A percentile compares a stretch with the other conserved stretches of the same genome.
Conservation (phyloP, 129 eudicot species). For the Silybum marianum region DNA sequence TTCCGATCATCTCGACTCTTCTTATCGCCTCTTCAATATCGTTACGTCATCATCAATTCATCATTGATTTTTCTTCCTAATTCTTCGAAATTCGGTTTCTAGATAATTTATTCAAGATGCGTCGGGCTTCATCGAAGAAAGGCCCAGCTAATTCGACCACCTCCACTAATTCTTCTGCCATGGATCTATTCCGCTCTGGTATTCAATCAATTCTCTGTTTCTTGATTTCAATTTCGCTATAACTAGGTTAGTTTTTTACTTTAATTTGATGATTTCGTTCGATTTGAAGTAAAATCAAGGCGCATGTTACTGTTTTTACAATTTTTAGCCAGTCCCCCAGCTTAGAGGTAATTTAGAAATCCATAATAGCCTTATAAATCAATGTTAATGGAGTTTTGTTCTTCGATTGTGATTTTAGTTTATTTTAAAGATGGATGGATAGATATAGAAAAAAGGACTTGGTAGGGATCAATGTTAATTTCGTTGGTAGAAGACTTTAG, state of each 20-base stretch:
- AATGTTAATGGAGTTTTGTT: slow-evolving; percentile 1
- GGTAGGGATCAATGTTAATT: not conserved
- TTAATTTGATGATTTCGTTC: slow-evolving; percentile 13
- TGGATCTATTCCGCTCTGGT: slow-evolving; percentile 77
- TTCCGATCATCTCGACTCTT: slow-evolving; percentile 22
- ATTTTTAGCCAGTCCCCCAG: not conserved
- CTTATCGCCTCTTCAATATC: slow-evolving; percentile 11
- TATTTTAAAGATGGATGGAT: slow-evolving; percentile 4
- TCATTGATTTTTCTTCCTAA: slow-evolving; percentile 11
- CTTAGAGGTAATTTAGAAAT: not conserved
- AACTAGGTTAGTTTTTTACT: not conserved
- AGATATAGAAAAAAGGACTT: not conserved
- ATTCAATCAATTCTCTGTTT: not conserved
- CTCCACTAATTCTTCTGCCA: slow-evolving; percentile 55
- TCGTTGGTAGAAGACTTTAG: not conserved
- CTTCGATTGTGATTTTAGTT: not conserved
- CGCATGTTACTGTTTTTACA: not conserved
- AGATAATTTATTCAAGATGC: slow-evolving; percentile 45
- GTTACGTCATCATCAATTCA: not conserved
- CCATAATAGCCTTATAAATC: not conserved
- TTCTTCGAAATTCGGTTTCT: slow-evolving; percentile 15
- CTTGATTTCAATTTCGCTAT: slow-evolving; percentile 7
- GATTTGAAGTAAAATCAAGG: slow-evolving; percentile 11
- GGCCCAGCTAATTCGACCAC: slow-evolving; percentile 50
- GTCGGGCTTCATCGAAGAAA: slow-evolving; percentile 71